Evolutionary conservation across 371 early-diverging fungal species (phyloP), one percentile per base, ranked within the genome.

Genomic region (Mucor piriformis): DNA sequence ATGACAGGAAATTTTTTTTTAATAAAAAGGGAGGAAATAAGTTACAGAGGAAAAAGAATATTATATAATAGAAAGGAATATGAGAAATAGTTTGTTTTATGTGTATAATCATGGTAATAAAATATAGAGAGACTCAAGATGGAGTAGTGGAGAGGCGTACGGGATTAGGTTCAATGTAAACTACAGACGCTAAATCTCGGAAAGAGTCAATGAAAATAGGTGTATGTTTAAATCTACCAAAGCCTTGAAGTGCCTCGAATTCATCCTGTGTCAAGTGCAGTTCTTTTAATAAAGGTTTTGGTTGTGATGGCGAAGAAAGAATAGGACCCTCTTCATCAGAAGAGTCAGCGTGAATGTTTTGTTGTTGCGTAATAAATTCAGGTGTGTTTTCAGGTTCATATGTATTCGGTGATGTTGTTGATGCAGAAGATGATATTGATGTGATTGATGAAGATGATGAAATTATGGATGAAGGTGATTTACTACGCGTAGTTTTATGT

Each of bases 201-300:
- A 73, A 61, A n/a, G 74, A 74, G 49, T 70, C 71, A 52, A 65
- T 68, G 53, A 68, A 64, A 23, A 68, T 63, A n/a, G 67, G 60
- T 21, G 74, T 67, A 10, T 66, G 66, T 47, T 57, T 67, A 44
- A 80, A 70, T n/a, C 62, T 62, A 20, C 70, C 68, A 54, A 80
- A 73, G 11, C 73, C 77, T 54, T 80, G 72, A 21, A 80, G 57
- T 12, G 70, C 81, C 54, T 80, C 81, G 35, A 77, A 57, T 61
- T 80, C 81, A 54, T 77, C 81, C 16, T 64, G 47, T 11, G 79
- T 76, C 27, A 79, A 57, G 38, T 67, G 62, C 21, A 67, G 44
- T 50, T 65, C 67, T 50, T 63, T 64, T 27, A 59, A 49, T 48
- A 50, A 7, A n/a, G 66, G 54, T 12, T 33, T 24, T 51, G 44